Conservation (phyloP, 352 stramenopile genomes). For the Phytophthora pinifolia region DNA sequence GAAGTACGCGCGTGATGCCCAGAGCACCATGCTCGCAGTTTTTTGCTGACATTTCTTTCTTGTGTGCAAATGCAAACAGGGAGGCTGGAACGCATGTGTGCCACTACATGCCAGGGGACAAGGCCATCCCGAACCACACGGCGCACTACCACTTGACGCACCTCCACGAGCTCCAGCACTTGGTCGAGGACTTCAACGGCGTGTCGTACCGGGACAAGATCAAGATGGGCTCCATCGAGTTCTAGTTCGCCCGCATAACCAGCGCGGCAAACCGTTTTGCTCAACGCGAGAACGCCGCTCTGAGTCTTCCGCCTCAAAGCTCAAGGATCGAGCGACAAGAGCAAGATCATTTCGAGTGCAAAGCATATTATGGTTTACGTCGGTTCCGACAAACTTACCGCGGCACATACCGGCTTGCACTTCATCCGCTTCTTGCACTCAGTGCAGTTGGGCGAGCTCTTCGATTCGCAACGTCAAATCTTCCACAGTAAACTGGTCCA, state of each 20-base stretch:
- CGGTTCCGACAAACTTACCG: conserved; percentile 1
- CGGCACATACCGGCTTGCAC: not conserved
- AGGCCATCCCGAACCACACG: conserved; percentile 73
- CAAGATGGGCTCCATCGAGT: conserved; percentile 40
- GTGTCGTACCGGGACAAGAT: conserved; percentile 68
- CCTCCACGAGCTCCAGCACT: conserved; percentile 63
- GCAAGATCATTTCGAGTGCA: conserved; percentile 26
- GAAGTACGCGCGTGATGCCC: conserved; percentile 37
- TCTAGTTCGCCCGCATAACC: conserved; percentile 10
- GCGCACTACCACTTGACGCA: conserved; percentile 67
- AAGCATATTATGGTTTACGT: conserved; percentile 20
- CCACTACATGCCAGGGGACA: conserved; percentile 65
- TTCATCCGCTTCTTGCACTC: conserved; percentile 14
- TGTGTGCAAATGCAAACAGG: conserved; percentile 19
- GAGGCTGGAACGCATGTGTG: conserved; percentile 55
- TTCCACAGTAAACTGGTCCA: conserved; percentile 62
- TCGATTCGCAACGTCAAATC: conserved; percentile 70
- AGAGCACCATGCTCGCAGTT: not conserved
- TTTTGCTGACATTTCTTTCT: not conserved
- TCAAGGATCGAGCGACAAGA: conserved; percentile 8
- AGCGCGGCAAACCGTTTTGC: not conserved
- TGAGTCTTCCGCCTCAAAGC: no score
- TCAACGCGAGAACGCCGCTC: no score
- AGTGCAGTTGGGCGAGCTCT: conserved; percentile 79
- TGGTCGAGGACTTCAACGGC: conserved; percentile 76